A percentile compares a stretch with the other conserved stretches of the same genome.
phyloP scores from a whole-genome alignment of 1,284 basidiomycete genomes.

The Fomitopsis palustris region DNA sequence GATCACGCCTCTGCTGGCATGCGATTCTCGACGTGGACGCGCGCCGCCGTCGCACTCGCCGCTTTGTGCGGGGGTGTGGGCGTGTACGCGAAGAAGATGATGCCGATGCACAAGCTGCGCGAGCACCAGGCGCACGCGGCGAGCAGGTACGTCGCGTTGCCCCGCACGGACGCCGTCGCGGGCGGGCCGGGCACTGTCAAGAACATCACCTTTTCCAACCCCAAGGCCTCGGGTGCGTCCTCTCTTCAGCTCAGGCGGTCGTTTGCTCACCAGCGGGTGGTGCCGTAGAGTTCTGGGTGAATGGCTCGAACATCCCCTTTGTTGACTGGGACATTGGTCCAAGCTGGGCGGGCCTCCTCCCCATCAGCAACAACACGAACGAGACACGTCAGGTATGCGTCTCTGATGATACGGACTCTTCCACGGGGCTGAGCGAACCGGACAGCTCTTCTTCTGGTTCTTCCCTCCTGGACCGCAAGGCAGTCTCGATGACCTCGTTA shows the following conservation, averaged over 20 bases:
- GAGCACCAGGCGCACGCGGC: background rate
- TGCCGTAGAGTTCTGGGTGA: conserved; percentile 59
- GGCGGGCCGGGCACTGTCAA: background rate
- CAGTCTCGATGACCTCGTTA: conserved; percentile 60
- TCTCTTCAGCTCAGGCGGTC: background rate
- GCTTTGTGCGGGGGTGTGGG: background rate
- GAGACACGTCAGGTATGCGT: conserved; percentile 57
- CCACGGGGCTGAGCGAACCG: background rate
- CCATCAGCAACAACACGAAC: conserved; percentile 55
- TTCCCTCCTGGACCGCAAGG: conserved; percentile 75
- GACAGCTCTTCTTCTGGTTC: conserved; percentile 85
- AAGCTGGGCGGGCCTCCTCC: conserved; percentile 67
- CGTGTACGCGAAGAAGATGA: background rate
- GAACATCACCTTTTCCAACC: background rate
- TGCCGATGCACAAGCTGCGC: background rate
- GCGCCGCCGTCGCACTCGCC: background rate
- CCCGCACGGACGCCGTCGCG: background rate
- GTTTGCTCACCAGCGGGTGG: background rate
- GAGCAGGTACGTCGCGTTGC: background rate
- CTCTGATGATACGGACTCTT: background rate
- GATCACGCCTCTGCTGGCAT: background rate
- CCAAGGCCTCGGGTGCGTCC: background rate
- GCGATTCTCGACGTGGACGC: background rate
- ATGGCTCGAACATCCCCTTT: conserved; percentile 59
- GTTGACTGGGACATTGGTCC: conserved; percentile 70